phyloP scores from a whole-genome alignment of 164 flowering plant species.

The Macadamia integrifolia region DNA sequence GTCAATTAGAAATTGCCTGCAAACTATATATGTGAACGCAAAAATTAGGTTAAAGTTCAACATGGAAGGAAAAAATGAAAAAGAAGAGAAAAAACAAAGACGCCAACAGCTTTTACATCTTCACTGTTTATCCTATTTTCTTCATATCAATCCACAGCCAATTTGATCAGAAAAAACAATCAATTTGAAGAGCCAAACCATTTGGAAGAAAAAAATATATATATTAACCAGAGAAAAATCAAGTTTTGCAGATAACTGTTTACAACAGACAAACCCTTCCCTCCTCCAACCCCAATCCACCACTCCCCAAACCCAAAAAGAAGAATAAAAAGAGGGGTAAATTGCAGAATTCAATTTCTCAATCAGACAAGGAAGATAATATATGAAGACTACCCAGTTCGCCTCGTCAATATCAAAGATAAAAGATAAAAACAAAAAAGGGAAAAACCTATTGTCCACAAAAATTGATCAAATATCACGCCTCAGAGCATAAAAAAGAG shows the following conservation, averaged over 20 bases:
- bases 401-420: too few relatives aligned
- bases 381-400: too few relatives aligned
- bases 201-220: too few relatives aligned
- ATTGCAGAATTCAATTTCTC: too few relatives aligned
- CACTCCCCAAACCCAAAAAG: background rate
- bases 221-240: too few relatives aligned
- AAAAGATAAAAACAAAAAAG: too few relatives aligned
- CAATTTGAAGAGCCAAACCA: background rate
- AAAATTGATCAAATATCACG: background rate
- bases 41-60: too few relatives aligned
- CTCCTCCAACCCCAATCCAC: background rate
- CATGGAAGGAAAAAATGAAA: too few relatives aligned
- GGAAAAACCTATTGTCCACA: background rate
- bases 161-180: background rate
- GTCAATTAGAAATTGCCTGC: background rate
- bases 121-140: background rate
- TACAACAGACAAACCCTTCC: background rate
- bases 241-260: too few relatives aligned
- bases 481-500: background rate
- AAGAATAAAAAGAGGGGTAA: background rate
- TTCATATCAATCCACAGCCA: background rate
- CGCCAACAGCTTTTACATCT: background rate
- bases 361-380: background rate
- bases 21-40: background rate
- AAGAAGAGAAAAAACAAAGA: background rate